These are phyloP conservation scores for Sphaerobolus stellatus DNA, from an alignment of 1,284 basidiomycete genomes.

Conservation along the genomic window DNA sequence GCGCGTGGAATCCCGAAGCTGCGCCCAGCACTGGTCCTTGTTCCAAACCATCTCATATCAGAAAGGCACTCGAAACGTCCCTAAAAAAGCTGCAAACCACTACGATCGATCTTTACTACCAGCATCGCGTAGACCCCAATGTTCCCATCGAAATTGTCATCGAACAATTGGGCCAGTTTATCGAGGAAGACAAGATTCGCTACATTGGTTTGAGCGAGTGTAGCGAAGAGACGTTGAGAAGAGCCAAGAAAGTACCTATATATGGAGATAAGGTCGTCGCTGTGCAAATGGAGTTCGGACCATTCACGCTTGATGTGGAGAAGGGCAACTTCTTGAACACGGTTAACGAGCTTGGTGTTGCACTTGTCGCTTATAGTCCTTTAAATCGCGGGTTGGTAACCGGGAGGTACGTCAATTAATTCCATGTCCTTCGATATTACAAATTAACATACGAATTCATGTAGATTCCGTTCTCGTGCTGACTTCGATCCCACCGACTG, in stretches of 20 bases:
- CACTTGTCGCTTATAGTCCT: constrained; percentile 60
- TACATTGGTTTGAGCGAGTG: constrained; percentile 65
- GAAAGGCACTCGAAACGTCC: constrained; percentile 35
- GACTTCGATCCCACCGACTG: too few species aligned
- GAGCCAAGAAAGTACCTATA: constrained; percentile 51
- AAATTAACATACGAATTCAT: too few species aligned
- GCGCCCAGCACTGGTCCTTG: constrained; percentile 21
- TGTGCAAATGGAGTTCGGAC: constrained; percentile 64
- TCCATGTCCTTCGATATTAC: too few species aligned
- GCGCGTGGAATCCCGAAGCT: constrained; percentile 30
- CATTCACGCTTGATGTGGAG: constrained; percentile 57
- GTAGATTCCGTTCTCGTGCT: too few species aligned
- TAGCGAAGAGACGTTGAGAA: constrained; percentile 55
- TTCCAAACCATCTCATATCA: constrained; percentile 37
- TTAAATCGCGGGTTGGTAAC: constrained; percentile 64
- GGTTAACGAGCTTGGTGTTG: constrained; percentile 51
- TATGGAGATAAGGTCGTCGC: constrained; percentile 53
- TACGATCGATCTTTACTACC: constrained; percentile 48
- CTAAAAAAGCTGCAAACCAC: constrained; percentile 44
- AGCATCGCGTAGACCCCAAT: constrained; percentile 41
- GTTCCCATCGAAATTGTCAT: constrained; percentile 53
- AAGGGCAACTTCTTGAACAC: constrained; percentile 48
- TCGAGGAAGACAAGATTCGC: constrained; percentile 62
- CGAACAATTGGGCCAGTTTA: constrained; percentile 51
- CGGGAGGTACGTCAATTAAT: constrained; percentile 44